Conservation (phyloP, 371 early-diverging fungal genomes). For the Umbelopsis sp. region DNA sequence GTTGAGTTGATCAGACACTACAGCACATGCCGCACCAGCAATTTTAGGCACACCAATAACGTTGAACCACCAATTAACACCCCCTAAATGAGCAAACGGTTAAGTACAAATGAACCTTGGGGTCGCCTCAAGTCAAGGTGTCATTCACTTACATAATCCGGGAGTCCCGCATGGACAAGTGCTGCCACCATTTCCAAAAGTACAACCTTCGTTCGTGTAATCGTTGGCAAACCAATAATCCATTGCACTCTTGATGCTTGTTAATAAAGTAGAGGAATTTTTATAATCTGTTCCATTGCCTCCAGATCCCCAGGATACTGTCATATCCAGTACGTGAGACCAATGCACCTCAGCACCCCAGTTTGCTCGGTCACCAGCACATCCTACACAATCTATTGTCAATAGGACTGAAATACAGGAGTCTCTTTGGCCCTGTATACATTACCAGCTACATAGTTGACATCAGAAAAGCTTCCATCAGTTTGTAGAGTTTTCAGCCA, state of each 20-base stretch:
- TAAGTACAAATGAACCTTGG: neutral
- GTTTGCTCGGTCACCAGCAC: neutral
- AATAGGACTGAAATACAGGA: neutral
- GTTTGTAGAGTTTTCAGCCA: neutral
- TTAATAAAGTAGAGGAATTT: slow-evolving; percentile 4
- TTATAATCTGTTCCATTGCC: slow-evolving; percentile 7
- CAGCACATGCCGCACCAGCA: slow-evolving; percentile 1
- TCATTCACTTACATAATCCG: slow-evolving; percentile 5
- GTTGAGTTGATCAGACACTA: slow-evolving; percentile 1
- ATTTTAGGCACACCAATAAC: slow-evolving; percentile 19
- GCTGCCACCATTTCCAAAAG: slow-evolving; percentile 5
- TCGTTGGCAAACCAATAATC: slow-evolving; percentile 19
- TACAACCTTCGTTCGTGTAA: slow-evolving; percentile 20
- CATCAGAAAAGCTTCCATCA: slow-evolving; percentile 15
- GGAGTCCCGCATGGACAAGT: slow-evolving; percentile 12
- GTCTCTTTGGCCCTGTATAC: neutral
- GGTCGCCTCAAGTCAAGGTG: neutral
- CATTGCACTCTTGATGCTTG: slow-evolving; percentile 20
- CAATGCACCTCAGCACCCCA: slow-evolving; percentile 16
- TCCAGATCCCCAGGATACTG: slow-evolving; percentile 8
- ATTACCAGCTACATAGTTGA: slow-evolving; percentile 16
- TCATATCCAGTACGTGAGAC: slow-evolving; percentile 15
- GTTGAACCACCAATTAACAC: slow-evolving; percentile 17
- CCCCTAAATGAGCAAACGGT: neutral
- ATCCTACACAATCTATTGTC: neutral